These are phyloP conservation scores for Colletotrichum camelliae DNA, from an alignment of 2,329 filamentous ascomycete genomes.

Conservation along the genomic window DNA sequence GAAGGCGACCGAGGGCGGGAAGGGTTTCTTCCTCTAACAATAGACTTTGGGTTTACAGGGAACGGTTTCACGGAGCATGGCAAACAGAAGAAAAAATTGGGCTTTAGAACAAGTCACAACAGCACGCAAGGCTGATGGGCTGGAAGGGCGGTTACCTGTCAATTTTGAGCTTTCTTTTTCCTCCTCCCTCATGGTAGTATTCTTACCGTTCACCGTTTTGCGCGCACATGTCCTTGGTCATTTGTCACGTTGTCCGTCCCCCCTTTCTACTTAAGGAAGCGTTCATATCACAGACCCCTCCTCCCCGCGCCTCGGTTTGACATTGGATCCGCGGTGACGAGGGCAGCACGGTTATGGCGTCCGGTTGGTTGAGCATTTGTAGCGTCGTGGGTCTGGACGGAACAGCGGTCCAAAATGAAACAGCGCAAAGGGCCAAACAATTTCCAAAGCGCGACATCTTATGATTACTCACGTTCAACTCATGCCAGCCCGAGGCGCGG, in stretches of 20 bases:
- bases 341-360: not conserved
- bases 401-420: not conserved
- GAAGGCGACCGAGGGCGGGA: not conserved
- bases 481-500: not conserved
- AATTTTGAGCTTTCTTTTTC: slow-evolving; percentile 8
- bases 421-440: not conserved
- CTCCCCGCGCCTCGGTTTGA: not conserved
- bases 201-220: not conserved
- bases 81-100: slow-evolving; percentile 12
- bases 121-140: slow-evolving; percentile 14
- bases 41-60: slow-evolving; percentile 12
- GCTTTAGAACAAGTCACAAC: slow-evolving; percentile 15
- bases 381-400: not conserved
- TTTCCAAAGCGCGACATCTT: not conserved
- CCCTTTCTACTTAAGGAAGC: not conserved
- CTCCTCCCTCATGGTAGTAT: not conserved
- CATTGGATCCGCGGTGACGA: not conserved
- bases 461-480: not conserved
- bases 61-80: slow-evolving; percentile 16
- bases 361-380: not conserved
- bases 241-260: not conserved
- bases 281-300: not conserved
- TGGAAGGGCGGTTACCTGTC: slow-evolving; percentile 15
- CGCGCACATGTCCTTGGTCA: not conserved
- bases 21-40: slow-evolving; percentile 5